These are phyloP conservation scores for Austroboletus festivus DNA, from an alignment of 768 basidiomycete species.

Conservation along the genomic window DNA sequence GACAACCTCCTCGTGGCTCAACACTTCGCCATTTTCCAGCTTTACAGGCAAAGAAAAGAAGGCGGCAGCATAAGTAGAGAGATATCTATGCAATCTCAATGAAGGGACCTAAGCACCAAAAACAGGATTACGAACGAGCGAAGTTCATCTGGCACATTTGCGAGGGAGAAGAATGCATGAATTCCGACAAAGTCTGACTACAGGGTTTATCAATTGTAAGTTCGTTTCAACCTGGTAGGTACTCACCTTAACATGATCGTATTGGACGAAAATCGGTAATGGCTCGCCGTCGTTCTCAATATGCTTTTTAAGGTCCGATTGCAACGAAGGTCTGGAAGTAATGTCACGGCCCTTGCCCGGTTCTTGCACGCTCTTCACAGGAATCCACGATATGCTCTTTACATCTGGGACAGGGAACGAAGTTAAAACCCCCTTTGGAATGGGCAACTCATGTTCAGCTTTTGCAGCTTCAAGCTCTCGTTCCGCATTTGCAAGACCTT, in stretches of 20 bases:
- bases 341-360: slow-evolving; percentile 45
- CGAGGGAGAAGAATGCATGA: slow-evolving; percentile 74
- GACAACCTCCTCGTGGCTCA: slow-evolving; percentile 88
- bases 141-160: slow-evolving; percentile 66
- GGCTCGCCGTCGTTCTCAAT: slow-evolving; percentile 64
- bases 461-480: slow-evolving; percentile 78
- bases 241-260: slow-evolving; percentile 83
- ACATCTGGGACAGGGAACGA: slow-evolving; percentile 91
- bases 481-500: slow-evolving; percentile 71
- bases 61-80: slow-evolving; percentile 72
- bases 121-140: slow-evolving; percentile 52
- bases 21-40: slow-evolving; percentile 59
- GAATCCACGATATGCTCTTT: slow-evolving; percentile 90
- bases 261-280: slow-evolving; percentile 88
- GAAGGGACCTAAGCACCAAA: neutral
- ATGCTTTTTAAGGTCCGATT: slow-evolving; percentile 53
- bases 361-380: slow-evolving; percentile 66
- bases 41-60: slow-evolving; percentile 89
- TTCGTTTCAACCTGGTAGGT: neutral
- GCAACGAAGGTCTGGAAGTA: slow-evolving; percentile 27
- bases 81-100: slow-evolving; percentile 47
- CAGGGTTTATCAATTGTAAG: neutral
- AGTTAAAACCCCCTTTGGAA: slow-evolving; percentile 77
- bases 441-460: slow-evolving; percentile 76
- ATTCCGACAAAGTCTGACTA: slow-evolving; percentile 93